Base-by-base conservation (phyloP, 345 rosid species). In the Nephelium lappaceum region DNA sequence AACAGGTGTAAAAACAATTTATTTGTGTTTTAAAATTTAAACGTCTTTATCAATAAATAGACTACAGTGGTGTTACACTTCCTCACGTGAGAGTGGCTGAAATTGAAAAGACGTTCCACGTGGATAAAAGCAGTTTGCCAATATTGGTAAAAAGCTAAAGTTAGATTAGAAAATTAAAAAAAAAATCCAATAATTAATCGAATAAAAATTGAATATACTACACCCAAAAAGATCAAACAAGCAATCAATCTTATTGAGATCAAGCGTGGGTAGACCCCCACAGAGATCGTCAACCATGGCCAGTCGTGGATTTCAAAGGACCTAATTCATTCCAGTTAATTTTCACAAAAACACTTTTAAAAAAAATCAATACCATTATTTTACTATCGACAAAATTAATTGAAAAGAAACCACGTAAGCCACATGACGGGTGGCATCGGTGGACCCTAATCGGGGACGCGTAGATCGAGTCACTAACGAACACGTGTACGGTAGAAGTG, bases 401-500 rank as follows among this genome's bases (percentile, higher is more conserved):
- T 47, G 0, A 27, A 69, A 11, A 3, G 18, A 21, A 71, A 82
- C 90, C 97, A 93, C 91, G 95, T 95, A 88, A 83, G 97, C 87
- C 93, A 95, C 91, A 86, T 88, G 97, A 86, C 81, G 85, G 86
- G 91, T 82, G 85, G 86, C 62, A 84, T 76, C 58, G 84, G 83
- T 83, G 87, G 92, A 79, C 84, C 85, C 73, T 73, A 49, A 36
- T 66, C 19, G 21, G 27, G 64, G 88, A 84, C 83, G 86, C 84
- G 89, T 88, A 89, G 87, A 85, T 85, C 87, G 83, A 88, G 72
- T 84, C 2, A 21, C 0, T 39, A 19, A 11, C 76, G 38, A 85
- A 82, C 97, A 93, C 97, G 97, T 93, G 96, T 89, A 82, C 81
- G 94, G 90, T 16, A 10, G 6, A 75, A 74, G 83, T 85, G 85